Evolutionary conservation across 2,329 filamentous ascomycete species (phyloP), one percentile per base, ranked within the genome.

Genomic region (Paradendryphiella salina): DNA sequence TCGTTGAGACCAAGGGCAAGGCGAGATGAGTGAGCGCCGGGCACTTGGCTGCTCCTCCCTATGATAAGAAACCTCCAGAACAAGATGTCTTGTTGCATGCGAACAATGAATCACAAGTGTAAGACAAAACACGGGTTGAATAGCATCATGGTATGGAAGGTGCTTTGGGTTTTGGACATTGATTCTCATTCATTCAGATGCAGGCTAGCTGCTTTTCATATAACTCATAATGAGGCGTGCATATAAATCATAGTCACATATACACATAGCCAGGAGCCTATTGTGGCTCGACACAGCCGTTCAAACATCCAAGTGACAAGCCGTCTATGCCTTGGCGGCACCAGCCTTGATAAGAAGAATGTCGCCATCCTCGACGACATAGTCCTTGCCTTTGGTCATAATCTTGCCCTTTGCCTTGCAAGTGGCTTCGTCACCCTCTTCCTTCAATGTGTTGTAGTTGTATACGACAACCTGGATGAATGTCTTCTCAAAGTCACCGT

Each of bases 351-450:
- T 91, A 66, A 96, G 83, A 63, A 96, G 73, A 64, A 87, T 84
- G 70, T 87, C 90, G 41, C 89, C 90, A 70, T 95, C 90, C 73
- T 92, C 85, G 9, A 94, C 85, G 5, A 93, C 83, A 74, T 99
- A 97, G 43, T 97, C 93, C 80, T 97, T 97, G 72, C 94, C 94
- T 82, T 99, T 99, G 52, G 93, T 97, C 87, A 96, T 89, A 61
- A 99, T 76, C 81, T 99, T 99, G 67, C 94, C 94, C 76, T 93
- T 93, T 20, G 93, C 84, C 81, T 92, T 96, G 62, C 96, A 89
- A 62, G 88, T 84, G 18, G 85, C 80, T 79, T 99, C 94, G 60
- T 96, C 90, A 44, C 93, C 93, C 40, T 89, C 79, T 76, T 97
- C 94, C 78, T 87, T 90, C 46, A 99, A 79, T 2, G 82, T 77